phyloP scores from a whole-genome alignment of 208 protist genomes.

The Trypanosoma avium region DNA sequence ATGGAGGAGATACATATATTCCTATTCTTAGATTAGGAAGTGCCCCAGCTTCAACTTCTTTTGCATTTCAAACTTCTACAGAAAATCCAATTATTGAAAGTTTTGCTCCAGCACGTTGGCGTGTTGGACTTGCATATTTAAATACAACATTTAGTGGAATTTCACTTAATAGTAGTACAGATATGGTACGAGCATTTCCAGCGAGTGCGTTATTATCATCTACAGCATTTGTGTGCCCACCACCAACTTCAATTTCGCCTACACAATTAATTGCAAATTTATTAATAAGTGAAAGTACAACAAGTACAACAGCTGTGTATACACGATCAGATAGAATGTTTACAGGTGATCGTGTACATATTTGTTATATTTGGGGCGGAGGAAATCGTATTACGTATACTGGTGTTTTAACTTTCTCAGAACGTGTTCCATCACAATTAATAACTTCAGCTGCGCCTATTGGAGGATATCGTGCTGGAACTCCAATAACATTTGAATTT shows the following conservation, averaged over 20 bases:
- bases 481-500: slow-evolving; percentile 47
- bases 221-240: slow-evolving; percentile 48
- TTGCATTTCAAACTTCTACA: slow-evolving; percentile 44
- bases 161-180: slow-evolving; percentile 39
- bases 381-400: slow-evolving; percentile 52
- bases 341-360: slow-evolving; percentile 41
- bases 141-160: slow-evolving; percentile 52
- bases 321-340: slow-evolving; percentile 44
- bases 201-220: slow-evolving; percentile 31
- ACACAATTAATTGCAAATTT: slow-evolving; percentile 41
- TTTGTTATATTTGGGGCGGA: slow-evolving; percentile 75
- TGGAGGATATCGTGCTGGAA: slow-evolving; percentile 44
- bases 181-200: slow-evolving; percentile 53
- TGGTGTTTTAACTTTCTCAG: slow-evolving; percentile 36
- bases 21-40: slow-evolving; percentile 46
- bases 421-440: slow-evolving; percentile 49
- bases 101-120: slow-evolving; percentile 54
- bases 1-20: slow-evolving; percentile 40
- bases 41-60: slow-evolving; percentile 33
- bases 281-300: slow-evolving; percentile 24
- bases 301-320: slow-evolving; percentile 36
- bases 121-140: slow-evolving; percentile 53
- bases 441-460: slow-evolving; percentile 19
- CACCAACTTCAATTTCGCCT: slow-evolving; percentile 25
- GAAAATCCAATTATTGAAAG: slow-evolving; percentile 38